These are phyloP conservation scores for Ophiocordyceps australis DNA, from an alignment of 2,329 filamentous ascomycete species.

Conservation along the genomic window DNA sequence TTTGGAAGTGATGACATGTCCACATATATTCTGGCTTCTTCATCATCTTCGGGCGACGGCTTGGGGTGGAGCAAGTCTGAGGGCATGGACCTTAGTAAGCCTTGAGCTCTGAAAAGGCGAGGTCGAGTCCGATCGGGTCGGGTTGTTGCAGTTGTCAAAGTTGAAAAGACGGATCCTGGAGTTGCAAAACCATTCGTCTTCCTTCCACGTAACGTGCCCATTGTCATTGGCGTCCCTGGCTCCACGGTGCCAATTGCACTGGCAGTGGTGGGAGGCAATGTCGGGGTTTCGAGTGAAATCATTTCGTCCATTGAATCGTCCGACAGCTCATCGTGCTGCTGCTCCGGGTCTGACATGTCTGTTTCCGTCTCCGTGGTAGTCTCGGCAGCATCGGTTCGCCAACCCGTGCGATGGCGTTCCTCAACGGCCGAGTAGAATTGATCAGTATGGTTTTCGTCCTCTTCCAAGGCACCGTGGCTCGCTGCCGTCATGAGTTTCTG, in stretches of 20 bases:
- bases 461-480: slow-evolving; percentile 23
- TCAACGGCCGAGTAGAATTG: slow-evolving; percentile 88
- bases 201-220: slow-evolving; percentile 38
- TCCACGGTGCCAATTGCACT: slow-evolving; percentile 67
- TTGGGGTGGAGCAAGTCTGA: slow-evolving; percentile 72
- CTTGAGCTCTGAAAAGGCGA: slow-evolving; percentile 71
- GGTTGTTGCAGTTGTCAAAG: slow-evolving; percentile 68
- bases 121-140: slow-evolving; percentile 54
- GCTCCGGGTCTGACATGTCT: slow-evolving; percentile 43
- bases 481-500: slow-evolving; percentile 25
- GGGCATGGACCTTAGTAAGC: slow-evolving; percentile 52
- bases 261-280: slow-evolving; percentile 57
- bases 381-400: slow-evolving; percentile 38
- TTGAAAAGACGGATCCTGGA: slow-evolving; percentile 78
- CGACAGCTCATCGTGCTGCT: slow-evolving; percentile 59
- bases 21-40: slow-evolving; percentile 78
- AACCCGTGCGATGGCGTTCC: slow-evolving; percentile 45
- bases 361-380: slow-evolving; percentile 42
- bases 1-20: slow-evolving; percentile 73
- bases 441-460: slow-evolving; percentile 57
- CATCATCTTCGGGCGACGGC: slow-evolving; percentile 60
- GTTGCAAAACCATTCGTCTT: slow-evolving; percentile 58
- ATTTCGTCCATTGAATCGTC: slow-evolving; percentile 88
- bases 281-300: slow-evolving; percentile 72
- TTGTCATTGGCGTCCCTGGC: slow-evolving; percentile 62